Evolutionary conservation across 31 red algal species (phyloP), one percentile per base, ranked within the genome.

Genomic region (Odonthalia washingtoniensis): DNA sequence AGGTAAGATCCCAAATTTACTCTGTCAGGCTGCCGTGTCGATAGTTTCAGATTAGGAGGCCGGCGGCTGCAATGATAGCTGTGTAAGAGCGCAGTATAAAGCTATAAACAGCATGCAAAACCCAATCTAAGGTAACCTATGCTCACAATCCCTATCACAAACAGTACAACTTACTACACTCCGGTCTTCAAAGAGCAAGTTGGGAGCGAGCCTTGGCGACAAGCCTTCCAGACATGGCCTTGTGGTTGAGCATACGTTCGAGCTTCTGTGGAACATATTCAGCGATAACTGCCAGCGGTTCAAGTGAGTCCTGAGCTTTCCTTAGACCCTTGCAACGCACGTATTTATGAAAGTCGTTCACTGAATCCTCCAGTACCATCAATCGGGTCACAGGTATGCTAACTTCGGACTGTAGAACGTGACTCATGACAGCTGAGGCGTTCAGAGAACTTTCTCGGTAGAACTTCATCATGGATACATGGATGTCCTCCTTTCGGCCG

Each of bases 401-500:
- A 53, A 28, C 3, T 35, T 68, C 79, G 79, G 79, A 82, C 60
- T 82, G 79, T 28, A 82, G 28, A 32, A 82, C 79, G 33, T 82
- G 79, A 3, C 5, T 39, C 60, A 82, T 68, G 57, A 82, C 68
- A 2, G 35, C 79, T 2, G 4, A 4, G 5, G 46, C 30, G 75
- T 79, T 46, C 4, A 57, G 21, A 32, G 18, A 41, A 46, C 42
- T 45, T 41, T 79, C 40, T 3, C 27, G 40, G 34, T 33, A 79
- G 17, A 79, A 57, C 75, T 79, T 79, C 5, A 79, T 41, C 34
- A 41, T 40, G 3, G 75, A 46, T 32, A 43, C 5, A 45, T 79
- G 41, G 28, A 79, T 28, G 39, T 79, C 75, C 14, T 79, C 42
- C 75, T 57, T 2, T 3, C 61, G 75, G 41, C 46, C 75, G 30